These are phyloP conservation scores for Solanum gandarillasii DNA, from an alignment of 257 asterid species.

Conservation along the genomic window DNA sequence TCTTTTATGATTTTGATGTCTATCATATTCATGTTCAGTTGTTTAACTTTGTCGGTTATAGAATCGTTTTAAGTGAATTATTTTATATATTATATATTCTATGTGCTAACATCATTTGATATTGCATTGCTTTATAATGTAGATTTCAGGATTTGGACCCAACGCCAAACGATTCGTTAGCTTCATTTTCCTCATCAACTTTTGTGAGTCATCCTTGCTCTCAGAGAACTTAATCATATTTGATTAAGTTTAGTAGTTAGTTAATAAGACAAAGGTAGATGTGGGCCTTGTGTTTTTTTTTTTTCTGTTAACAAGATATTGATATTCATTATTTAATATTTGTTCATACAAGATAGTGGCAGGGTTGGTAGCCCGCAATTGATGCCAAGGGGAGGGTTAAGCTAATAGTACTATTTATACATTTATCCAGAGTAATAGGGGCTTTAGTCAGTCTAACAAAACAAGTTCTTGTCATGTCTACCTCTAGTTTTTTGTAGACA, in stretches of 20 bases:
- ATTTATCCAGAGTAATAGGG: no score
- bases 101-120: not conserved
- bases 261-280: not conserved
- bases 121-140: not conserved
- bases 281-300: not conserved
- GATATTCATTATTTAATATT: no score
- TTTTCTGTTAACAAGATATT: no score
- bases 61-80: not conserved
- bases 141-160: no score
- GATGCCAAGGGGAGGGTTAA: not conserved
- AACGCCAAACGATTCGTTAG: not conserved
- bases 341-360: not conserved
- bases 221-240: not conserved
- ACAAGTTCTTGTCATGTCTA: no score
- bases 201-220: not conserved
- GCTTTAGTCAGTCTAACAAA: no score
- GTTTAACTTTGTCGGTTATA: no score
- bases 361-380: not conserved
- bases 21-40: not conserved
- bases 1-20: not conserved
- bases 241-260: no score
- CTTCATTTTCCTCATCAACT: not conserved
- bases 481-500: no score
- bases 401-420: no score
- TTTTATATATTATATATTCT: no score